Evolutionary conservation across 108 stramenopile genomes (phyloP).

Genomic region (Pelagomonas calceolata): DNA sequence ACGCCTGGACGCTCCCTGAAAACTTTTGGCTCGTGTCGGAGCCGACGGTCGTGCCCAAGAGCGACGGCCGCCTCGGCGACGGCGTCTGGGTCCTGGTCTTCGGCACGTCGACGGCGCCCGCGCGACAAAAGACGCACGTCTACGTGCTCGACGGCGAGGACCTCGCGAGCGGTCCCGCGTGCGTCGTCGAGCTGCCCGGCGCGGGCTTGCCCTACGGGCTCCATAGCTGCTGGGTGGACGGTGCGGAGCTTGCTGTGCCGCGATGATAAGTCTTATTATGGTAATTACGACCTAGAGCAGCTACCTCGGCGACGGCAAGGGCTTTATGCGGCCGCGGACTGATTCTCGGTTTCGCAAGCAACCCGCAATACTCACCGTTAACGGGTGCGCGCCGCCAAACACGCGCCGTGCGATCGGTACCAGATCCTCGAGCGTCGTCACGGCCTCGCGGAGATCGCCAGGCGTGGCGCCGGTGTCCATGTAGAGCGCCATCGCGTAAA

Average conservation of each 20-base stretch:
- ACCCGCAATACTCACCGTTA: no score
- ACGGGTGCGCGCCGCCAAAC: no score
- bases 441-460: no score
- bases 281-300: no score
- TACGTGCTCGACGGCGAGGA: conserved; percentile 24
- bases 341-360: no score
- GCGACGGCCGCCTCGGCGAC: not conserved
- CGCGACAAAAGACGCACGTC: not conserved
- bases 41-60: conserved; percentile 31
- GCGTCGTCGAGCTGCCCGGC: conserved; percentile 16
- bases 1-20: conserved; percentile 10
- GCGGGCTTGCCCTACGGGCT: conserved; percentile 26
- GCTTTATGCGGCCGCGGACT: no score
- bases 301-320: no score
- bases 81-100: conserved; percentile 15
- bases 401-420: no score
- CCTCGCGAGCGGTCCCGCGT: conserved; percentile 19
- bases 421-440: no score
- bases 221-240: conserved; percentile 19
- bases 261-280: no score
- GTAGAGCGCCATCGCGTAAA: no score
- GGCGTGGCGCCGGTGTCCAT: no score
- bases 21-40: conserved; percentile 27
- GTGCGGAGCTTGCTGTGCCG: conserved; percentile 9
- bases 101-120: conserved; percentile 15